Percentiles rank a stretch among this genome's conserved stretches.
Evolutionary conservation across 371 early-diverging fungal genomes (phyloP).

Genomic region (Syncephalis fuscata): DNA sequence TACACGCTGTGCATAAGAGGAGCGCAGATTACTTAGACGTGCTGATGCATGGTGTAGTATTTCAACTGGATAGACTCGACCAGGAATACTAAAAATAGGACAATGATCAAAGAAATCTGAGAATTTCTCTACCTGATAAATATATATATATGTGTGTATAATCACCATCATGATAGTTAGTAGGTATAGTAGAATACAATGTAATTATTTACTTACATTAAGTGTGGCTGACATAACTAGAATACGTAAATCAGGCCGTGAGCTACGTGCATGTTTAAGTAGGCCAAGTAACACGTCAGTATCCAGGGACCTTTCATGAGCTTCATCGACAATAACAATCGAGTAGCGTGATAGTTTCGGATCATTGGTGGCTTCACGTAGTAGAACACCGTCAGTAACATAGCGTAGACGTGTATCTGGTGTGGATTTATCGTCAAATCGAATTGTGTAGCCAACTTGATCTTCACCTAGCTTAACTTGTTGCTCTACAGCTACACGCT

Average conservation of each 20-base stretch:
- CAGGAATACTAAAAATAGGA: conserved; percentile 72
- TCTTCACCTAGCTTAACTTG: conserved; percentile 38
- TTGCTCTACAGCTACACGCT: conserved; percentile 63
- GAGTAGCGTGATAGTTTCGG: conserved; percentile 41
- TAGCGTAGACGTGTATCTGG: conserved; percentile 53
- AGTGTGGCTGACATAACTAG: conserved; percentile 9
- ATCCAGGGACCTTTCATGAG: conserved; percentile 88
- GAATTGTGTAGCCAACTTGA: conserved; percentile 69
- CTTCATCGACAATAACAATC: conserved; percentile 79
- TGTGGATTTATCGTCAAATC: conserved; percentile 55
- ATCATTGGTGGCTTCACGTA: conserved; percentile 59
- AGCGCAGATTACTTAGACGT: conserved; percentile 34
- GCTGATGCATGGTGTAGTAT: conserved; percentile 26
- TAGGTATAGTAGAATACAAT: background rate
- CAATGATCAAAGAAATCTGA: conserved; percentile 55
- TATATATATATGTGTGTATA: background rate
- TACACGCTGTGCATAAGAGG: conserved; percentile 42
- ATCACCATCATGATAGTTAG: too few species aligned
- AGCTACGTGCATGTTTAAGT: conserved; percentile 35
- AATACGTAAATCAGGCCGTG: conserved; percentile 10
- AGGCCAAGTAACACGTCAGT: conserved; percentile 88
- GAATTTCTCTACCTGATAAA: conserved; percentile 38
- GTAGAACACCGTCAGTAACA: conserved; percentile 87
- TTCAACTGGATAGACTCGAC: conserved; percentile 62
- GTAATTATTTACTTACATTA: background rate